Evolutionary conservation across 306 rosid genomes (phyloP), one percentile per base, ranked within the genome.

Genomic region (Fragaria ananassa): DNA sequence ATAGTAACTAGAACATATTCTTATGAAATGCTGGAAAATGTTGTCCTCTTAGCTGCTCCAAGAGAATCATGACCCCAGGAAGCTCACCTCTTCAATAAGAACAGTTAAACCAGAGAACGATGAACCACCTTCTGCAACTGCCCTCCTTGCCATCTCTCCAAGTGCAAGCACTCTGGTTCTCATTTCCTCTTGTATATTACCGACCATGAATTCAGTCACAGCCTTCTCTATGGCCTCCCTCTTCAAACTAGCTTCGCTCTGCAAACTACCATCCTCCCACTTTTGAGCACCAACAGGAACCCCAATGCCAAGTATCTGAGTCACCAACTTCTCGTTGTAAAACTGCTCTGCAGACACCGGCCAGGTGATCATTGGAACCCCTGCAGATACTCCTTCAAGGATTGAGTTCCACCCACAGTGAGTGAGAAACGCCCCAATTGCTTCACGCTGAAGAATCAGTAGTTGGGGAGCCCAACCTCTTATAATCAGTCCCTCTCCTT

Each of bases 401-500:
- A 75, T 71, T 4, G 85, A 84, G 58, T 51, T 51, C 58, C 58
- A 51, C 58, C 89, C 89, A 71, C 86, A 83, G 57, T 83, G 81
- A 58, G 80, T 86, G 70, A 83, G 78, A 60, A 83, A 83, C 7
- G 72, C 83, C 6, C 87, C 87, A 1, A 77, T 67, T 1, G 87
- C 81, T 78, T 56, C 60, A 25, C 83, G 85, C 21, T 74, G 72
- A 23, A 86, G 80, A 65, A 86, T 83, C 71, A 17, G 23, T 50
- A 80, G 13, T 18, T 86, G 87, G 1, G 86, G 89, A 14, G 87
- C 85, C 87, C 85, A 84, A 3, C 80, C 80, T 71, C 78, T 78
- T 35, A 81, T 13, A 2, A 84, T 34, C 2, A 81, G 10, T 15
- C 87, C 87, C 53, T 18, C 63, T 10, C 78, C 82, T 12, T 62